Base-by-base conservation (phyloP, 176 grass and related monocot species). In the Oryza rufipogon region DNA sequence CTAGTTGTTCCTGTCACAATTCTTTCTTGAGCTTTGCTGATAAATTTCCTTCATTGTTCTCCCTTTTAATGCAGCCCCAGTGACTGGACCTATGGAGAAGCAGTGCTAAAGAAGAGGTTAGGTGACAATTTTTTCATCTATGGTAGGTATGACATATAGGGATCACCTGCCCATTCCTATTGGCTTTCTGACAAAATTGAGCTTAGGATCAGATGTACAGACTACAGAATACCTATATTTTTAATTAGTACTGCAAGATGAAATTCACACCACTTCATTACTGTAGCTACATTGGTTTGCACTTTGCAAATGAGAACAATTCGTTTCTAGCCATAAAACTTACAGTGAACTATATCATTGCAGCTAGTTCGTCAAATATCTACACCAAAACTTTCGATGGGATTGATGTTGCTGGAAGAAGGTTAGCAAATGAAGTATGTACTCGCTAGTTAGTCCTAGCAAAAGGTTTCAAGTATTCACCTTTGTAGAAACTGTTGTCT, bases 391-490 rank as follows among this genome's bases (percentile, higher is more conserved):
- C 90, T 25, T 93, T 94, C 42, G 88, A 90, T 26, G 95, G 95
- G 70, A 86, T 97, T 60, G 92, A 97, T 82, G 70, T 76, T 42
- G 81, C 95, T 51, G 92, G 95, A 86, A 97, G 72, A 74, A 91
- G 95, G 79, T 89, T 97, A 80, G 95, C 92, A 68, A 73, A 92
- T 74, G 95, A 97, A 92, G 95, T 97, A 92, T 65, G 84, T 84
- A 26, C 74, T 69, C 13, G 32, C 73, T 30, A 80, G 75, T 81
- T 19, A 73, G 17, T 66, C 67, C 13, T 64, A 79, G 14, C 51
- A 71, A 81, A 77, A 81, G 20, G 64, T 87, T 75, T 84, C 66
- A 9, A 87, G 6, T 22, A 54, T 79, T 25, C n/a, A 76, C 56
- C 11, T 79, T 88, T 73, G 2, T 66, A 65, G 68, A 80, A 73